Conservation (phyloP, 768 basidiomycete genomes). For the Clavaria fumosa region DNA sequence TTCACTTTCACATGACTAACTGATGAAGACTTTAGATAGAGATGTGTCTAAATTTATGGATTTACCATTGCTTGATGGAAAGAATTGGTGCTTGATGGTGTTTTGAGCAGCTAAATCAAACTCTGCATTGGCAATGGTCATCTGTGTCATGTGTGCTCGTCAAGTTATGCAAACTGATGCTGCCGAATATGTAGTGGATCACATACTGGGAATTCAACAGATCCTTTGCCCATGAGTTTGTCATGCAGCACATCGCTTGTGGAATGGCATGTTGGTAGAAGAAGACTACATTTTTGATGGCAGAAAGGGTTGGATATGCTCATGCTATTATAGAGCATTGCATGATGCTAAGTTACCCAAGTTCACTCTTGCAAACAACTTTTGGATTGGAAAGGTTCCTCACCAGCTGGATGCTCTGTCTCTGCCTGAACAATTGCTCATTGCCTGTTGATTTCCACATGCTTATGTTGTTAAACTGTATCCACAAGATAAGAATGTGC, state of each 20-base stretch:
- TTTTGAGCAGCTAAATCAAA: not conserved
- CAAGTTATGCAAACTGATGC: not conserved
- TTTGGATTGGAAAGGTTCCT: conserved; percentile 24
- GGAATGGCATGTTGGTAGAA: not conserved
- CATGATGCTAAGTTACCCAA: too few relatives aligned
- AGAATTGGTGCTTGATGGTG: not conserved
- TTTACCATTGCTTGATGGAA: not conserved
- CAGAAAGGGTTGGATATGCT: not conserved
- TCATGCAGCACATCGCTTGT: not conserved
- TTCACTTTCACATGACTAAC: too few relatives aligned
- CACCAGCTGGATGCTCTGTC: conserved; percentile 12
- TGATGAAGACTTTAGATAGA: too few relatives aligned
- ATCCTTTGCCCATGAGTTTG: not conserved
- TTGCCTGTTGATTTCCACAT: too few relatives aligned
- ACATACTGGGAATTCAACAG: not conserved
- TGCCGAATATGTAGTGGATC: not conserved
- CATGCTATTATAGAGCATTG: too few relatives aligned
- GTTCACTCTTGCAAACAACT: conserved; percentile 18
- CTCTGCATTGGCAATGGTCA: not conserved
- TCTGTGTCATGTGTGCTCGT: not conserved
- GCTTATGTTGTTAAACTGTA: too few relatives aligned
- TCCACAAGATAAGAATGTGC: too few relatives aligned
- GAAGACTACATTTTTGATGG: not conserved
- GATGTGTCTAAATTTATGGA: not conserved
- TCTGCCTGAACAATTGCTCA: conserved; percentile 17